phyloP scores from a whole-genome alignment of 768 basidiomycete genomes.

The Mycena haematopus region DNA sequence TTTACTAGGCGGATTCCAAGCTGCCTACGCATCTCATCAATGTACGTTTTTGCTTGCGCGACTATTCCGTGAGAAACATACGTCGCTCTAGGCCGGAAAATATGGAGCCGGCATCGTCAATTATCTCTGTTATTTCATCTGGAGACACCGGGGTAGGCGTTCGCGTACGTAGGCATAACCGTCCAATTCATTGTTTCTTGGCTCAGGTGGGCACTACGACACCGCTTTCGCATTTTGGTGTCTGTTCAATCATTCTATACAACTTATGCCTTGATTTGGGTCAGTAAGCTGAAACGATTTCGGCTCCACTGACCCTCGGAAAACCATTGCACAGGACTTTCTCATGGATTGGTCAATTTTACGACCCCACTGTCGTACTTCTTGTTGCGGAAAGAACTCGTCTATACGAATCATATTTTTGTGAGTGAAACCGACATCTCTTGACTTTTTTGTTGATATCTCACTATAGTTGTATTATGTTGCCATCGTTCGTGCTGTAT shows the following conservation, averaged over 20 bases:
- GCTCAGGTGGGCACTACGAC: constrained; percentile 42
- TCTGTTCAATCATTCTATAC: constrained; percentile 67
- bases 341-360: constrained; percentile 93
- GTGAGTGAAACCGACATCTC: not conserved
- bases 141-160: constrained; percentile 68
- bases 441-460: not conserved
- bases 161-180: not conserved
- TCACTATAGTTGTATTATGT: constrained; percentile 71
- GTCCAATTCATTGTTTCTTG: not conserved
- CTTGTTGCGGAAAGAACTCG: constrained; percentile 75
- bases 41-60: constrained; percentile 45
- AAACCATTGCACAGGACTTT: constrained; percentile 61
- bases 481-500: constrained; percentile 63
- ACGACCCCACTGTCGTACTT: constrained; percentile 59
- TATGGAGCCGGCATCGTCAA: constrained; percentile 72
- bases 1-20: constrained; percentile 60
- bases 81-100: constrained; percentile 77
- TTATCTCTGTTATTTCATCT: constrained; percentile 74
- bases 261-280: constrained; percentile 81
- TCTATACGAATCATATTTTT: constrained; percentile 68
- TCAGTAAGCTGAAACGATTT: constrained; percentile 40
- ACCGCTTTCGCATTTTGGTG: constrained; percentile 72
- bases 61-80: not conserved
- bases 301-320: not conserved
- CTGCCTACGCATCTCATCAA: constrained; percentile 85